phyloP scores from a whole-genome alignment of 768 basidiomycete genomes.

The Mycena rosella region DNA sequence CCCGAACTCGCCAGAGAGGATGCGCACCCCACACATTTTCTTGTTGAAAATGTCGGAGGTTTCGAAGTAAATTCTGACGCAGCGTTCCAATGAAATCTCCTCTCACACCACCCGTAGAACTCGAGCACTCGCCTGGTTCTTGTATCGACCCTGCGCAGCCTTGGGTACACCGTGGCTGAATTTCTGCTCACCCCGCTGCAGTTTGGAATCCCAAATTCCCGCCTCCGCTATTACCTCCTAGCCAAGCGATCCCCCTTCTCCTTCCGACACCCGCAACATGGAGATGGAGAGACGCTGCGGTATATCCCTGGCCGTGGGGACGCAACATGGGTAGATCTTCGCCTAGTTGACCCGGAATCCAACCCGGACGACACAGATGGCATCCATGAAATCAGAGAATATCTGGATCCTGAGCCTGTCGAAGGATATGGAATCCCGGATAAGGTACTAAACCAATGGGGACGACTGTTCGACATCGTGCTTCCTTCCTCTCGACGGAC shows the following conservation, averaged over 20 bases:
- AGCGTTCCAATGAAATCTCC: background rate
- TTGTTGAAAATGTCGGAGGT: conserved; percentile 87
- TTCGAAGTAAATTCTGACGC: conserved; percentile 70
- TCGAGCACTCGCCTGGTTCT: conserved; percentile 74
- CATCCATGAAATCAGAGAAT: conserved; percentile 25
- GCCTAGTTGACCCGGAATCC: conserved; percentile 2
- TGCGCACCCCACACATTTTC: conserved; percentile 67
- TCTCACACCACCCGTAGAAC: conserved; percentile 52
- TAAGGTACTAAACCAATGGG: conserved; percentile 79
- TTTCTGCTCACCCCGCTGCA: conserved; percentile 81
- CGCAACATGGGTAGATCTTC: conserved; percentile 21
- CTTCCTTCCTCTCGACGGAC: conserved; percentile 69
- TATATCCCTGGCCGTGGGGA: conserved; percentile 64
- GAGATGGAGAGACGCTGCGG: conserved; percentile 53
- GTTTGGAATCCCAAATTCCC: conserved; percentile 86
- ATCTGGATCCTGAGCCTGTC: conserved; percentile 28
- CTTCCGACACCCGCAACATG: conserved; percentile 47
- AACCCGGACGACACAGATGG: background rate
- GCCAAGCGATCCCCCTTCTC: conserved; percentile 63
- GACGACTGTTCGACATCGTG: conserved; percentile 84
- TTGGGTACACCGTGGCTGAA: conserved; percentile 72
- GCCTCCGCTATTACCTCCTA: conserved; percentile 83
- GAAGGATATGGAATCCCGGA: conserved; percentile 61
- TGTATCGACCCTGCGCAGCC: conserved; percentile 61
- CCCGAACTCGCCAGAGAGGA: conserved; percentile 63